Evolutionary conservation across 805 yeast species (phyloP).

Genomic region (Kurtzmaniella fragi): DNA sequence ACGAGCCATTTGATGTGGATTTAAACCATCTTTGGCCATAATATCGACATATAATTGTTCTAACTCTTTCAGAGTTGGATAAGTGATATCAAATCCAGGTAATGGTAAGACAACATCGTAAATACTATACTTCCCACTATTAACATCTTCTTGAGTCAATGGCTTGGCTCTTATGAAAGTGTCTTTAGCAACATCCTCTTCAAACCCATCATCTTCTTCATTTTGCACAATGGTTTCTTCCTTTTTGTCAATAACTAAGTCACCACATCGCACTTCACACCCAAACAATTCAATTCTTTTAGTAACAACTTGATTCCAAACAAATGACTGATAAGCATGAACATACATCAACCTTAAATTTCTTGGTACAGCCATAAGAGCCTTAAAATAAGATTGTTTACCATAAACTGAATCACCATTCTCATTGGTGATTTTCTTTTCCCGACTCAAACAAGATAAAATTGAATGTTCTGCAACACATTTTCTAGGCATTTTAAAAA

Average conservation of each 20-base stretch:
- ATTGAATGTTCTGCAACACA: constrained; percentile 82
- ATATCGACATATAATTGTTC: constrained; percentile 58
- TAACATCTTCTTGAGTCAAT: constrained; percentile 70
- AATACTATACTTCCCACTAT: constrained; percentile 52
- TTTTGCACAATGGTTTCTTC: constrained; percentile 8
- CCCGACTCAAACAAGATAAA: constrained; percentile 54
- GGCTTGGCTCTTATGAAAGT: constrained; percentile 63
- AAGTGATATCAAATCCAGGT: constrained; percentile 90
- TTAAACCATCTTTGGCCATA: constrained; percentile 78
- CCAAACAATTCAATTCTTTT: constrained; percentile 72
- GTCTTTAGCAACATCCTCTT: constrained; percentile 64
- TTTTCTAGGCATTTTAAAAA: constrained; percentile 77
- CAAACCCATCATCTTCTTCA: constrained; percentile 49
- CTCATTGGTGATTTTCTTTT: constrained; percentile 22
- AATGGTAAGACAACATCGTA: constrained; percentile 91
- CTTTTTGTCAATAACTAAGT: constrained; percentile 49
- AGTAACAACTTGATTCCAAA: constrained; percentile 89
- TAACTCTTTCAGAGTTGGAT: constrained; percentile 66
- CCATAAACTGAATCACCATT: constrained; percentile 42
- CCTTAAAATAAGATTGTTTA: constrained; percentile 60
- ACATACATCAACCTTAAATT: constrained; percentile 91
- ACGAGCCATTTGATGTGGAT: constrained; percentile 81
- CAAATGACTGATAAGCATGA: constrained; percentile 94
- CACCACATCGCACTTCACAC: constrained; percentile 68
- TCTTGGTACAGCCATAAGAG: constrained; percentile 86